Evolutionary conservation across 768 basidiomycete species (phyloP).

Genomic region (Hemileccinum impolitum): DNA sequence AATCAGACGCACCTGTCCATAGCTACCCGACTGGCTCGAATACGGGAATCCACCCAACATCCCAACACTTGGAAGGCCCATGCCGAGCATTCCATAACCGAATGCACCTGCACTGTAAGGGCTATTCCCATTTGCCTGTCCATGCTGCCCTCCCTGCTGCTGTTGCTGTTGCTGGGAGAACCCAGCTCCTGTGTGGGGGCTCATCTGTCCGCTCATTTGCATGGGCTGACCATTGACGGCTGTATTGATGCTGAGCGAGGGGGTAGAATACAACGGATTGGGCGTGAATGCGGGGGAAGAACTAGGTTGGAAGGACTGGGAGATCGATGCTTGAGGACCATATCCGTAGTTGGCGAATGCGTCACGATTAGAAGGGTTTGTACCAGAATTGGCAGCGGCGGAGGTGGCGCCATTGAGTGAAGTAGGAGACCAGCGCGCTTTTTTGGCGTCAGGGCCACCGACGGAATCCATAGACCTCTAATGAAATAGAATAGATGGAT

Average conservation of each 20-base stretch:
- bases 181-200: slow-evolving; percentile 60
- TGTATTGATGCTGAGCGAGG: slow-evolving; percentile 67
- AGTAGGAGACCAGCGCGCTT: slow-evolving; percentile 84
- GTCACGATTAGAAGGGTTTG: slow-evolving; percentile 49
- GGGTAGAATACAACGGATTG: slow-evolving; percentile 71
- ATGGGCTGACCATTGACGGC: slow-evolving; percentile 41
- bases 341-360: slow-evolving; percentile 88
- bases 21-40: slow-evolving; percentile 65
- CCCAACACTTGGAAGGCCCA: slow-evolving; percentile 73
- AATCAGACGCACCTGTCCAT: slow-evolving; percentile 49
- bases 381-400: slow-evolving; percentile 37
- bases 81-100: slow-evolving; percentile 75
- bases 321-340: slow-evolving; percentile 66
- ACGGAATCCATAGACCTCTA: slow-evolving; percentile 86
- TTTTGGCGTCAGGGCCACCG: slow-evolving; percentile 83
- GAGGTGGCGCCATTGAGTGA: slow-evolving; percentile 38
- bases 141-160: slow-evolving; percentile 29
- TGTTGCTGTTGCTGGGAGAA: slow-evolving; percentile 45
- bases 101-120: slow-evolving; percentile 51
- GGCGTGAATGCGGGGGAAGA: slow-evolving; percentile 48
- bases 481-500: background rate
- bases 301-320: slow-evolving; percentile 48
- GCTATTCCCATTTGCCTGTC: slow-evolving; percentile 44
- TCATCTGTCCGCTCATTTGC: slow-evolving; percentile 56
- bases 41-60: slow-evolving; percentile 75